Evolutionary conservation across 2,329 filamentous ascomycete species (phyloP).

Genomic region (Fusarium pseudocircinatum): DNA sequence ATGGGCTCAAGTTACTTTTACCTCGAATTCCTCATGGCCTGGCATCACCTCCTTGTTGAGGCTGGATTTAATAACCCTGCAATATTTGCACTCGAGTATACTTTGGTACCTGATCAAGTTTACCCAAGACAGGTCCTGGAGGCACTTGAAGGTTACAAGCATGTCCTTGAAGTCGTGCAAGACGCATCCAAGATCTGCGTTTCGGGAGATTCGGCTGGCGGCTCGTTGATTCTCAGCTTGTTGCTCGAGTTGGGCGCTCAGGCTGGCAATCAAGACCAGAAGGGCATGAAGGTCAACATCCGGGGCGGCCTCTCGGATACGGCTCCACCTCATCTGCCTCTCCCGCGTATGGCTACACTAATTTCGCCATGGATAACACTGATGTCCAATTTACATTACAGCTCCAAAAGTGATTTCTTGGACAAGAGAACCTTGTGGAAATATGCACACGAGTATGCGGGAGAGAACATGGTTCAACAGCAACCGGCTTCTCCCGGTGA

Average conservation of each 20-base stretch:
- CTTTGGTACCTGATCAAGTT: conserved; percentile 76
- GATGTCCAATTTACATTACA: conserved; percentile 71
- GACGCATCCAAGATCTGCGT: conserved; percentile 74
- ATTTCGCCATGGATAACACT: conserved; percentile 86
- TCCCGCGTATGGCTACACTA: conserved; percentile 68
- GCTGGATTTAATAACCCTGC: conserved; percentile 78
- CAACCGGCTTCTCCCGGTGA: conserved; percentile 70
- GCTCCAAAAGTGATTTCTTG: conserved; percentile 80
- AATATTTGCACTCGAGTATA: conserved; percentile 83
- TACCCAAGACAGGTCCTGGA: conserved; percentile 81
- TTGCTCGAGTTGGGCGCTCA: conserved; percentile 70
- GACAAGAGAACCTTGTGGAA: conserved; percentile 71
- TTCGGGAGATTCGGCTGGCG: conserved; percentile 83
- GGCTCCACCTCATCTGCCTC: conserved; percentile 38
- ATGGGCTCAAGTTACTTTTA: conserved; percentile 89
- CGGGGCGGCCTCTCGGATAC: conserved; percentile 24
- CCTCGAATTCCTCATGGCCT: conserved; percentile 81
- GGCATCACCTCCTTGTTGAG: conserved; percentile 71
- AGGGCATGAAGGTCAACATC: conserved; percentile 14
- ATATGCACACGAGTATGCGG: conserved; percentile 75
- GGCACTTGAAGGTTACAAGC: conserved; percentile 74
- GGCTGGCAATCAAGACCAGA: conserved; percentile 32
- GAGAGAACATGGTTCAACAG: conserved; percentile 51
- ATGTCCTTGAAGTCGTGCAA: conserved; percentile 68
- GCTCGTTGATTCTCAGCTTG: conserved; percentile 76